Conservation (phyloP, 1,284 basidiomycete species). For the Phlebopus sp. region DNA sequence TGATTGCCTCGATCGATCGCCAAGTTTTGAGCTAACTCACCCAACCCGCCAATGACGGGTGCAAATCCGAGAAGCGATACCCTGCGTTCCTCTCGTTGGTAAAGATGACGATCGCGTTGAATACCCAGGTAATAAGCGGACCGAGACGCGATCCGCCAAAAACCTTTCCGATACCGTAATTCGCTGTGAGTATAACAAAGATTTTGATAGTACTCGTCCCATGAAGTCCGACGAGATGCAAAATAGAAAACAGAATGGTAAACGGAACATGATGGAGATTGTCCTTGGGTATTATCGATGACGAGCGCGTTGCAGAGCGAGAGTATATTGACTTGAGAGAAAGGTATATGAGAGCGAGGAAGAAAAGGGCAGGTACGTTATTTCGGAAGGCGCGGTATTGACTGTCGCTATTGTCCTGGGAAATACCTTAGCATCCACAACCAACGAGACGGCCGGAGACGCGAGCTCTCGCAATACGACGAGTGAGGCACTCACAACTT, state of each 20-base stretch:
- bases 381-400: slow-evolving; percentile 84
- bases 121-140: slow-evolving; percentile 66
- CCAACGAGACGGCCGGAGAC: neutral
- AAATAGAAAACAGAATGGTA: slow-evolving; percentile 60
- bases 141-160: slow-evolving; percentile 42
- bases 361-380: slow-evolving; percentile 62
- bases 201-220: slow-evolving; percentile 86
- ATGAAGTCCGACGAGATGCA: slow-evolving; percentile 80
- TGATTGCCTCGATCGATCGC: neutral
- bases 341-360: slow-evolving; percentile 50
- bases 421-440: slow-evolving; percentile 7
- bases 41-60: slow-evolving; percentile 51
- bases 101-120: slow-evolving; percentile 77
- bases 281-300: slow-evolving; percentile 24
- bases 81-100: slow-evolving; percentile 78
- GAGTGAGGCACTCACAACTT: slow-evolving; percentile 50
- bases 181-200: slow-evolving; percentile 62
- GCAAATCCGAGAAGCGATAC: slow-evolving; percentile 64
- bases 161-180: slow-evolving; percentile 65
- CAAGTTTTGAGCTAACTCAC: slow-evolving; percentile 37
- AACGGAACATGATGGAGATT: slow-evolving; percentile 49
- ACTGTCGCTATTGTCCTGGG: slow-evolving; percentile 80
- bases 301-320: slow-evolving; percentile 24
- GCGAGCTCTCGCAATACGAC: neutral
- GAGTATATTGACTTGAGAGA: slow-evolving; percentile 46